Evolutionary conservation across 2,329 filamentous ascomycete species (phyloP).

Genomic region (Macroventuria anomochaeta): DNA sequence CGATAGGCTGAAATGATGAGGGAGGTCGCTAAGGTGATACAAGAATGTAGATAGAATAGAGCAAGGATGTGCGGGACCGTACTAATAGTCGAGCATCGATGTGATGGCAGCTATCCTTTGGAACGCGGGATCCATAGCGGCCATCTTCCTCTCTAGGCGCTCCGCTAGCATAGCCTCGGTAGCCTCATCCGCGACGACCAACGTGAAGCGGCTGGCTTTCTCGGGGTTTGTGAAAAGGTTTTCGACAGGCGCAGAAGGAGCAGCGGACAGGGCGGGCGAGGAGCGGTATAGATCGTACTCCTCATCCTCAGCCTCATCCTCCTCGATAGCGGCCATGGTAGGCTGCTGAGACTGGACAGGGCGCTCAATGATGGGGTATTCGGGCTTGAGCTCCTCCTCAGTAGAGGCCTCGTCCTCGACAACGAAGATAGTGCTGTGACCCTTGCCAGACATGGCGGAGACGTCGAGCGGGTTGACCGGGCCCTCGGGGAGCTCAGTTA

Average conservation of each 20-base stretch:
- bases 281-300: constrained; percentile 67
- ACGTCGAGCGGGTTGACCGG: constrained; percentile 65
- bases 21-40: constrained; percentile 5
- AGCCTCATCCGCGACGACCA: constrained; percentile 65
- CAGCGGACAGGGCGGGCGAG: constrained; percentile 37
- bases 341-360: constrained; percentile 37
- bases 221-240: constrained; percentile 62
- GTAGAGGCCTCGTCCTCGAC: constrained; percentile 50
- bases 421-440: constrained; percentile 45
- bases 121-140: constrained; percentile 42
- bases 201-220: constrained; percentile 69
- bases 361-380: constrained; percentile 57
- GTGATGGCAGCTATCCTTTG: constrained; percentile 45
- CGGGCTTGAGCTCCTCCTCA: constrained; percentile 58
- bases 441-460: constrained; percentile 74
- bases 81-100: constrained; percentile 42
- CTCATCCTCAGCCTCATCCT: constrained; percentile 62
- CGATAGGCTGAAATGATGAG: background rate
- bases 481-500: constrained; percentile 72
- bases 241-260: constrained; percentile 39
- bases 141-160: constrained; percentile 44
- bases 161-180: constrained; percentile 40
- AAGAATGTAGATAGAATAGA: constrained; percentile 6
- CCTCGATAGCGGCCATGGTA: constrained; percentile 20
- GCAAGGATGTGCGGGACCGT: background rate